Conservation (phyloP, 345 rosid species). For the Laguncularia racemosa region DNA sequence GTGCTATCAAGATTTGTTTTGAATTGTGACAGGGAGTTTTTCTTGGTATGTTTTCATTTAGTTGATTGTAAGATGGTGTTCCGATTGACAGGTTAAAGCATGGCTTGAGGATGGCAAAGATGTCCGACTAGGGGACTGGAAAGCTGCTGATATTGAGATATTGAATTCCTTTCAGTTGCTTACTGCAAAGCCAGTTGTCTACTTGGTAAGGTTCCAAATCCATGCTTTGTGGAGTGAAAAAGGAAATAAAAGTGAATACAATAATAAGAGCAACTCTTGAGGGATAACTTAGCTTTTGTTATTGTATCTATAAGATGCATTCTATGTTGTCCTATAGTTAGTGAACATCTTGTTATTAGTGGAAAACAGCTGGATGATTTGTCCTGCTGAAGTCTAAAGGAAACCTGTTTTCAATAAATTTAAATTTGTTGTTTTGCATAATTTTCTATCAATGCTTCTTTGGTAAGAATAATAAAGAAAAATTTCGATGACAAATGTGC, state of each 20-base stretch:
- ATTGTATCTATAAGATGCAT: too few species aligned
- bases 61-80: conserved; percentile 1
- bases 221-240: not conserved
- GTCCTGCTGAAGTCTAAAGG: too few species aligned
- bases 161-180: conserved; percentile 91
- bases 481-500: too few species aligned
- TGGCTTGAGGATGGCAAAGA: conserved; percentile 84
- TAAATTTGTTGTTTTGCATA: too few species aligned
- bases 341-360: too few species aligned
- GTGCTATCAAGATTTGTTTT: too few species aligned
- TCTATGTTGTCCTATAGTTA: too few species aligned
- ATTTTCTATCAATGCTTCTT: too few species aligned
- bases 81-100: conserved; percentile 54
- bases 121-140: conserved; percentile 95
- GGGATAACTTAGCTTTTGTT: not conserved
- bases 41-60: not conserved
- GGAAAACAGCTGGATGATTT: too few species aligned
- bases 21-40: too few species aligned
- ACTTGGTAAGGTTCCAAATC: conserved; percentile 47
- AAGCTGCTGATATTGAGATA: conserved; percentile 91
- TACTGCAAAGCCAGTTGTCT: conserved; percentile 94
- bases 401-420: too few species aligned
- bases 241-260: not conserved
- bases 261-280: not conserved
- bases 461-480: too few species aligned